Conservation (phyloP, 495 filamentous ascomycete species). For the Annulohypoxylon stygium region DNA sequence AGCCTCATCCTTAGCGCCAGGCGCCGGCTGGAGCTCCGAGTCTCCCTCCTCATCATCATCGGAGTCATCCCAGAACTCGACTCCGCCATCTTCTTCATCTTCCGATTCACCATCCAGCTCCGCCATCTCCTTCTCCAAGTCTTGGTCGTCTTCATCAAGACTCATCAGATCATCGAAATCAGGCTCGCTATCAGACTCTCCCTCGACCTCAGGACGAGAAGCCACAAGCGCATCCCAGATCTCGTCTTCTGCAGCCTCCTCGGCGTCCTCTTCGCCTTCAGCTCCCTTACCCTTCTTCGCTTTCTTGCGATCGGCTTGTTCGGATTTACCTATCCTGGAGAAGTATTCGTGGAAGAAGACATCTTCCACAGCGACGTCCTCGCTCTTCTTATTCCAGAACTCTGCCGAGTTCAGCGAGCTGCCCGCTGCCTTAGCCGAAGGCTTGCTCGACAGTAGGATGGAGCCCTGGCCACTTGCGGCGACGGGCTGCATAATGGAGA, state of each 20-base stretch:
- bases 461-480: conserved; percentile 71
- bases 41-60: conserved; percentile 60
- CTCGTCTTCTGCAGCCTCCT: conserved; percentile 75
- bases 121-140: conserved; percentile 65
- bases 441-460: conserved; percentile 72
- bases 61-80: conserved; percentile 58
- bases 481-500: conserved; percentile 96
- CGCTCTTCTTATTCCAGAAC: conserved; percentile 92
- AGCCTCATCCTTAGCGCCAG: conserved; percentile 42
- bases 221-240: conserved; percentile 95
- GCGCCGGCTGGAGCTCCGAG: conserved; percentile 43
- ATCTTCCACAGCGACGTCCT: conserved; percentile 88
- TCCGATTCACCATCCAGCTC: conserved; percentile 61
- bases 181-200: conserved; percentile 68
- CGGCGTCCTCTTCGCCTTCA: conserved; percentile 59
- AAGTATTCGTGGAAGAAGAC: conserved; percentile 99
- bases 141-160: conserved; percentile 61
- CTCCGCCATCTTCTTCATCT: conserved; percentile 60
- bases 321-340: conserved; percentile 77
- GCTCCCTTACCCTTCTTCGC: conserved; percentile 63
- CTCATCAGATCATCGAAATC: conserved; percentile 59
- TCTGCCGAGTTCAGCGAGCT: conserved; percentile 82
- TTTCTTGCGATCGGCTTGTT: conserved; percentile 65
- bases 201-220: conserved; percentile 82
- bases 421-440: conserved; percentile 61